Conservation (phyloP, 352 stramenopile species). For the Plasmopara halstedii region DNA sequence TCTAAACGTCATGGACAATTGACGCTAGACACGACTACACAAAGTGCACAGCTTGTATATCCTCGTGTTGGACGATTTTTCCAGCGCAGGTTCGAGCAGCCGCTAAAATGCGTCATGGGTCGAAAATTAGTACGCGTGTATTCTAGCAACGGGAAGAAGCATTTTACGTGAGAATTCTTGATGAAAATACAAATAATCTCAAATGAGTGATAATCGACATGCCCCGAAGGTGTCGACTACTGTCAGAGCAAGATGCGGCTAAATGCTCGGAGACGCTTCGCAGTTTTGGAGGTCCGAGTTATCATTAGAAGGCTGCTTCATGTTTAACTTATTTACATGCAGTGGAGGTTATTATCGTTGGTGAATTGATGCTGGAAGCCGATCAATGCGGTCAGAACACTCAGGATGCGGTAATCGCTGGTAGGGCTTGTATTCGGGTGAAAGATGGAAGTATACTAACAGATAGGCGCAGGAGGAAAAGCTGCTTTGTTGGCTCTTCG, state of each 20-base stretch:
- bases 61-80: slow-evolving; percentile 31
- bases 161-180: slow-evolving; percentile 28
- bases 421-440: slow-evolving; percentile 6
- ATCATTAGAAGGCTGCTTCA: not conserved
- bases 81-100: slow-evolving; percentile 42
- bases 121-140: slow-evolving; percentile 37
- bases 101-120: slow-evolving; percentile 36
- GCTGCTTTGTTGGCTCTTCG: slow-evolving; percentile 18
- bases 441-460: not conserved
- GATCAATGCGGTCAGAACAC: not conserved
- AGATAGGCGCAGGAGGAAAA: slow-evolving; percentile 11
- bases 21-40: slow-evolving; percentile 17
- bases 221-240: slow-evolving; percentile 14
- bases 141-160: slow-evolving; percentile 32
- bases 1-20: slow-evolving; percentile 39
- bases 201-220: not conserved
- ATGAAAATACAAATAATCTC: not conserved
- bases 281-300: slow-evolving; percentile 21
- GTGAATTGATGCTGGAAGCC: slow-evolving; percentile 14
- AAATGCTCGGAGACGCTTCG: slow-evolving; percentile 21
- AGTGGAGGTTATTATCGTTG: slow-evolving; percentile 30
- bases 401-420: slow-evolving; percentile 10
- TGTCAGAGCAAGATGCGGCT: slow-evolving; percentile 21
- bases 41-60: slow-evolving; percentile 41
- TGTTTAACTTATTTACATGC: not conserved